A percentile compares a stretch with the other conserved stretches of the same genome.
These are phyloP conservation scores for Clonostachys rosea DNA, from an alignment of 2,329 filamentous ascomycete genomes.

Conservation along the genomic window DNA sequence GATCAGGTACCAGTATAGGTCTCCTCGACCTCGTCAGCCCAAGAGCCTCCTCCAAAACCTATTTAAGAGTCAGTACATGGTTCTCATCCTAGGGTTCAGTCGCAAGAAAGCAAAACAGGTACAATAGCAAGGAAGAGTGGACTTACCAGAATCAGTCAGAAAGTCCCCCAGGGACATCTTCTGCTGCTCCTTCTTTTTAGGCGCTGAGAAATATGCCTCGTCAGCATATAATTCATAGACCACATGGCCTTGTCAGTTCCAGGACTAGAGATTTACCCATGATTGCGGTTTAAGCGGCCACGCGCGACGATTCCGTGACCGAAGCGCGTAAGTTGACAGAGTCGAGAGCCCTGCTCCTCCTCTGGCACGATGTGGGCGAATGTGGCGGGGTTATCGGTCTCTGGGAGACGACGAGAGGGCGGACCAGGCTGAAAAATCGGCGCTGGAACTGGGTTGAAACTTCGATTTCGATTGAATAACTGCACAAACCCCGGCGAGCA, in stretches of 20 bases:
- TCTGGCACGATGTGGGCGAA: slow-evolving; percentile 1
- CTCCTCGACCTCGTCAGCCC: slow-evolving; percentile 99
- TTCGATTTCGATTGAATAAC: no score
- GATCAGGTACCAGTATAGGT: slow-evolving; percentile 39
- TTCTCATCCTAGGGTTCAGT: no score
- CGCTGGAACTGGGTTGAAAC: no score
- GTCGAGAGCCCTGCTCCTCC: slow-evolving; percentile 11
- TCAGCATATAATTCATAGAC: slow-evolving; percentile 2
- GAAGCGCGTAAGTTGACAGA: slow-evolving; percentile 29
- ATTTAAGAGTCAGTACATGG: background rate
- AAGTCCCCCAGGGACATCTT: slow-evolving; percentile 98
- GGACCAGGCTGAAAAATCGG: no score
- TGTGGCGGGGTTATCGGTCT: background rate
- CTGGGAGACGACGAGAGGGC: no score
- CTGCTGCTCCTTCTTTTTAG: slow-evolving; percentile 88
- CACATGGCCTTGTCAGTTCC: background rate
- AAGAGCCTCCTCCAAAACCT: slow-evolving; percentile 68
- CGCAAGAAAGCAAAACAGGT: no score
- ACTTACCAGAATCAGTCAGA: slow-evolving; percentile 83
- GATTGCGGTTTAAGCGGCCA: slow-evolving; percentile 48
- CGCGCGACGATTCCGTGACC: slow-evolving; percentile 39
- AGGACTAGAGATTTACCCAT: slow-evolving; percentile 45
- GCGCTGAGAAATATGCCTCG: slow-evolving; percentile 53
- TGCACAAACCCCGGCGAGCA: slow-evolving; percentile 26
- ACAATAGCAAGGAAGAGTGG: background rate